Percentiles rank a stretch among this genome's conserved stretches.
These are phyloP conservation scores for Emmonsia crescens DNA, from an alignment of 2,329 filamentous ascomycete species.

Conservation along the genomic window DNA sequence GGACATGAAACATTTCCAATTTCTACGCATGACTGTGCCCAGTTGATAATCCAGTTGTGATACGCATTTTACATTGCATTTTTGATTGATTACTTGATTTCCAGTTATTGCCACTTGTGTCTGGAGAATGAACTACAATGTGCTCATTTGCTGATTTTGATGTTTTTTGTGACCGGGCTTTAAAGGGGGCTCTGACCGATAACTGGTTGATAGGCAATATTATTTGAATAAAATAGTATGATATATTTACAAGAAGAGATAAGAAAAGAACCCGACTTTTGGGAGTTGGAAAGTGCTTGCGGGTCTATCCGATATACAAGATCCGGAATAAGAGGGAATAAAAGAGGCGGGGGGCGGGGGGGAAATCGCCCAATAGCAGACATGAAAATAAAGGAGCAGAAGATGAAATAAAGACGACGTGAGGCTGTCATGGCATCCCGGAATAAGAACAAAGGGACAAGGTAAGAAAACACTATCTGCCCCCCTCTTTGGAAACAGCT, in stretches of 20 bases:
- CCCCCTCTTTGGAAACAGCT: constrained; percentile 2
- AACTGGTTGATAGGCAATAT: background rate
- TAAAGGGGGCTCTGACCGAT: background rate
- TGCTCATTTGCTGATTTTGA: background rate
- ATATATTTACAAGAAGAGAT: background rate
- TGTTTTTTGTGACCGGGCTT: background rate
- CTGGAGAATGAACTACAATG: background rate
- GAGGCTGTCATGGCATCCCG: background rate
- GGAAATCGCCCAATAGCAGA: background rate
- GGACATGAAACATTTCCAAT: background rate
- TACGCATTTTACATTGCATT: background rate
- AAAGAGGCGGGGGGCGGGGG: background rate
- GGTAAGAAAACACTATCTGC: background rate
- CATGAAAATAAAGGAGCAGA: constrained; percentile 4
- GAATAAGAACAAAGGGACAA: background rate
- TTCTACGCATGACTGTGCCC: background rate
- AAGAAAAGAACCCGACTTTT: background rate
- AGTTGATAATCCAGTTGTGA: background rate
- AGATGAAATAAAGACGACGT: background rate
- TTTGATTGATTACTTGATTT: background rate
- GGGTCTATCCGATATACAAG: background rate
- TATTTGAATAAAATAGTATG: background rate
- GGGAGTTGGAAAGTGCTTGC: background rate
- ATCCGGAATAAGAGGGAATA: background rate
- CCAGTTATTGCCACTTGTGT: background rate